phyloP scores from a whole-genome alignment of 305 asterid species.

The Fraxinus greggii region DNA sequence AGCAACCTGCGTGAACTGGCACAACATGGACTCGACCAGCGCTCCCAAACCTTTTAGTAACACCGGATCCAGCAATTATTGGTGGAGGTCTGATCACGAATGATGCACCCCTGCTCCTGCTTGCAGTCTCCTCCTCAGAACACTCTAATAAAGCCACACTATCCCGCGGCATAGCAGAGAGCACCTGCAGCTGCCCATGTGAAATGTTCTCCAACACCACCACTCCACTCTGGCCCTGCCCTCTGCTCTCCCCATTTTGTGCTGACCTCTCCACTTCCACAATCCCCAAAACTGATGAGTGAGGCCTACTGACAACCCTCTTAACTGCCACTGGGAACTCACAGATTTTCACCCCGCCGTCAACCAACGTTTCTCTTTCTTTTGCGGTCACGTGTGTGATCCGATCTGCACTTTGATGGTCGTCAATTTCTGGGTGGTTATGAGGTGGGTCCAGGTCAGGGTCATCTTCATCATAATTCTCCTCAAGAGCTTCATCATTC shows the following conservation, averaged over 20 bases:
- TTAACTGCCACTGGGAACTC: constrained; percentile 73
- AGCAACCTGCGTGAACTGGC: constrained; percentile 86
- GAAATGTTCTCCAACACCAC: constrained; percentile 76
- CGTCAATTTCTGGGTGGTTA: constrained; percentile 48
- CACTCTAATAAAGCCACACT: constrained; percentile 41
- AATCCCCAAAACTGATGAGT: constrained; percentile 62
- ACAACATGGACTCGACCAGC: constrained; percentile 75
- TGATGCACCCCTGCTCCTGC: constrained; percentile 58
- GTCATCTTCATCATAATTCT: constrained; percentile 70
- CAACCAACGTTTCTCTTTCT: constrained; percentile 58
- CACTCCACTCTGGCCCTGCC: constrained; percentile 41
- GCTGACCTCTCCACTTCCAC: constrained; percentile 74
- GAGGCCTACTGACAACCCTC: constrained; percentile 67
- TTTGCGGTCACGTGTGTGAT: constrained; percentile 33
- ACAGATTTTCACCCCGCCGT: constrained; percentile 51
- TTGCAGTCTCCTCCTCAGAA: constrained; percentile 43
- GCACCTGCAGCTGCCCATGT: constrained; percentile 82
- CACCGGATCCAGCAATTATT: constrained; percentile 70
- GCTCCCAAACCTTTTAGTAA: constrained; percentile 65
- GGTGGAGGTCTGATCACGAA: constrained; percentile 72
- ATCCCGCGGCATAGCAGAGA: constrained; percentile 73
- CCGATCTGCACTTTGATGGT: constrained; percentile 45
- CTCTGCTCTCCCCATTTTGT: constrained; percentile 48
- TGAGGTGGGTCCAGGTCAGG: constrained; percentile 61
- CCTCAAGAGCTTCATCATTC: constrained; percentile 68